Percentiles rank a stretch among this genome's conserved stretches.
Evolutionary conservation across 2,329 filamentous ascomycete species (phyloP).

Genomic region (Albophoma yamanashiensis): DNA sequence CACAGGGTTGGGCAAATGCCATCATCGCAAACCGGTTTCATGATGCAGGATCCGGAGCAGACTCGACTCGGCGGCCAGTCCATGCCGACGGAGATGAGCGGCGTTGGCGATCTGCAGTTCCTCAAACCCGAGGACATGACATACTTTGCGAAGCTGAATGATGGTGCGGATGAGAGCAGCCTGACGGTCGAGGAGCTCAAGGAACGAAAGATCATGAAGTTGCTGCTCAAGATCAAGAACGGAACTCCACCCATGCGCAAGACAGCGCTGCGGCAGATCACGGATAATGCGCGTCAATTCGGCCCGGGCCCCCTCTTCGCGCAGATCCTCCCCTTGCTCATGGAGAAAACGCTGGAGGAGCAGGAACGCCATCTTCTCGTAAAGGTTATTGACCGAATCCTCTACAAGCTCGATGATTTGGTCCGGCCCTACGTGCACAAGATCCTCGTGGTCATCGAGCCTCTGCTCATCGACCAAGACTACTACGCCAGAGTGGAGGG

Average conservation of each 20-base stretch:
- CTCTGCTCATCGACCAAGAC: conserved; percentile 97
- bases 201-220: conserved; percentile 95
- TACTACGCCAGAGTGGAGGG: conserved; percentile 98
- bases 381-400: conserved; percentile 96
- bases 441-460: conserved; percentile 96
- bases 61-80: conserved; percentile 76
- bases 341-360: conserved; percentile 97
- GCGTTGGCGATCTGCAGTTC: conserved; percentile 91
- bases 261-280: conserved; percentile 91
- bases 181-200: conserved; percentile 93
- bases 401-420: conserved; percentile 96
- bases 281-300: conserved; percentile 93
- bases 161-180: conserved; percentile 82
- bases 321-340: conserved; percentile 89
- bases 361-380: conserved; percentile 96
- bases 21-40: conserved; percentile 73
- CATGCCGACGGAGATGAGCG: conserved; percentile 88
- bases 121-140: conserved; percentile 99
- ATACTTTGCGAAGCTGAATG: conserved; percentile 95
- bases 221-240: conserved; percentile 97
- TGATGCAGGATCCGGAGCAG: conserved; percentile 93
- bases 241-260: conserved; percentile 98
- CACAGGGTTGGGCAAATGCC: conserved; percentile 67
- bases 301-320: conserved; percentile 92
- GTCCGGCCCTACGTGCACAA: conserved; percentile 96